Percentiles rank a stretch among this genome's conserved stretches.
Evolutionary conservation across 192 early-diverging fungal species (phyloP).

Genomic region (Rhizophlyctis rosea): DNA sequence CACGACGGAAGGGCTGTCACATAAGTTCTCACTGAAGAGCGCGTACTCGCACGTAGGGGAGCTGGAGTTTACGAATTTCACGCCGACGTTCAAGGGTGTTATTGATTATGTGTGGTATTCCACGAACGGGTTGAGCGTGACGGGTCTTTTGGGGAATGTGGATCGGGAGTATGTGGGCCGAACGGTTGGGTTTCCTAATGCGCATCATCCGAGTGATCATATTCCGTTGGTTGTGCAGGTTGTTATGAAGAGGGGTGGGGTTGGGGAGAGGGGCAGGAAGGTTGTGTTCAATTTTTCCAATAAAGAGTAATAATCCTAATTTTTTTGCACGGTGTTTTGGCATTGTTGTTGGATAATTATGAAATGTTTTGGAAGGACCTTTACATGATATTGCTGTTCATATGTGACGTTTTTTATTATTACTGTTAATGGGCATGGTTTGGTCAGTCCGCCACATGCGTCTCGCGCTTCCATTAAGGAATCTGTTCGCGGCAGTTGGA

Average conservation of each 20-base stretch:
- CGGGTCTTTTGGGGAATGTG: slow-evolving; percentile 76
- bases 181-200: slow-evolving; percentile 89
- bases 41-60: slow-evolving; percentile 71
- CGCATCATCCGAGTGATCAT: slow-evolving; percentile 66
- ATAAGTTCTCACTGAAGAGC: slow-evolving; percentile 78
- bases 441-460: too few relatives aligned
- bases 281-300: background rate
- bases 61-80: slow-evolving; percentile 90
- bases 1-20: slow-evolving; percentile 75
- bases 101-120: slow-evolving; percentile 97
- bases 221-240: slow-evolving; percentile 40
- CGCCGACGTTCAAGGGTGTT: slow-evolving; percentile 77
- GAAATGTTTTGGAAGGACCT: too few relatives aligned
- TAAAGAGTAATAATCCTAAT: slow-evolving; percentile 1
- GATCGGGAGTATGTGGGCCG: slow-evolving; percentile 77
- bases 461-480: too few relatives aligned
- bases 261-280: background rate
- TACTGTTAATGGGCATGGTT: too few relatives aligned
- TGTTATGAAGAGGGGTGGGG: background rate
- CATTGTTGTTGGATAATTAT: too few relatives aligned
- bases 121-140: slow-evolving; percentile 66
- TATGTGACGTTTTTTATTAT: too few relatives aligned
- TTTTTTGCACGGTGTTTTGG: too few relatives aligned
- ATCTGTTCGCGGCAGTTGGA: too few relatives aligned
- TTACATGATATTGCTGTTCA: too few relatives aligned